Base-by-base conservation (phyloP, 2,329 filamentous ascomycete species). In the Xylariaceae sp. region DNA sequence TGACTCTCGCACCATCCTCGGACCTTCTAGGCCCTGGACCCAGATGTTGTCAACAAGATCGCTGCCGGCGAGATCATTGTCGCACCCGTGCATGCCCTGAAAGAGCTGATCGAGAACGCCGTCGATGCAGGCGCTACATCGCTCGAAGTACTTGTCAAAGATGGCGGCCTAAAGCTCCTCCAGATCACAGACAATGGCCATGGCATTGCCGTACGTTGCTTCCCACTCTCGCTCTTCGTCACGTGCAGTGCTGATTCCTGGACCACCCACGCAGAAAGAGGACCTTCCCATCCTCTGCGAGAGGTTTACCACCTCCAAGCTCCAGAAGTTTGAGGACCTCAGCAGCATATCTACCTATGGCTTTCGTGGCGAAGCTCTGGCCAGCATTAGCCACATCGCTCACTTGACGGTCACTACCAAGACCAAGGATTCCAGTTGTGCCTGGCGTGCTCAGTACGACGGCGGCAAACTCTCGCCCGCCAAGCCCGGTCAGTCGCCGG, bases 41-140 rank as follows among this genome's bases (percentile, higher is more conserved):
- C 85, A 47, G 84, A 92, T 66, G 92, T 98, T 15, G 85, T 98
- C 50, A 98, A 97, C 70, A 98, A 97, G 63, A 98, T 98, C 51
- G 92, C 92, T 1, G 92, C 92, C 0, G 92, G 92, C 14, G 92
- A 98, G 63, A 98, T 98, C 54, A 98, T 98, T 44, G 88, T 98
- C 34, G 90, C 92, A 2, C 94, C 92, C 0, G 88, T 96, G 18
- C 88, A 98, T 62, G 92, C 94, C 3, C 65, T 98, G 41, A 98
- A 98, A 64, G 92, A 98, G 61, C 70, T 98, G 34, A 88, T 98
- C 9, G 92, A 98, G 61, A 98, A 98, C 55, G 84, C 92, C 3
- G 88, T 98, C 12, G 94, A 98, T 65, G 92, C 94, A n/a, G 90
- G 92, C 4, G 86, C 92, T 3, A 97, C 92, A 0, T 80, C 83